Evolutionary conservation across 2,329 filamentous ascomycete genomes (phyloP).

Genomic region (Colletotrichum sp.): DNA sequence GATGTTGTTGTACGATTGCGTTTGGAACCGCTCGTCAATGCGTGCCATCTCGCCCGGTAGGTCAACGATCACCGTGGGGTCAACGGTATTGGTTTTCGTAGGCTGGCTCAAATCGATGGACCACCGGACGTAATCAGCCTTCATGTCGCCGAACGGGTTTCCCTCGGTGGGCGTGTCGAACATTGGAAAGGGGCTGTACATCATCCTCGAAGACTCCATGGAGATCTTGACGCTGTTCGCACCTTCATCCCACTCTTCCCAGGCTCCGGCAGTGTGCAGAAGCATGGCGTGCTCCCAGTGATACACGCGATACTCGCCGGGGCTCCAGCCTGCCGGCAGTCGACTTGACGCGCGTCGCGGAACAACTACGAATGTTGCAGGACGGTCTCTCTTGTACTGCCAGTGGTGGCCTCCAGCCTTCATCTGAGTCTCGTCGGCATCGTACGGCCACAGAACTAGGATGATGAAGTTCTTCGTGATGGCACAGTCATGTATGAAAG

Average conservation of each 20-base stretch:
- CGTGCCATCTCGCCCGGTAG: constrained; percentile 46
- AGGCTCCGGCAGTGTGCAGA: background rate
- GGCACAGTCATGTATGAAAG: constrained; percentile 41
- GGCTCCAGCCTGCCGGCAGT: constrained; percentile 24
- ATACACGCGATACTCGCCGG: constrained; percentile 24
- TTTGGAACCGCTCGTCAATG: constrained; percentile 47
- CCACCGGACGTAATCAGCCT: constrained; percentile 46
- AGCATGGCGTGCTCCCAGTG: background rate
- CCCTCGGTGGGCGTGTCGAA: constrained; percentile 25
- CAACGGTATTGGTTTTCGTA: constrained; percentile 26
- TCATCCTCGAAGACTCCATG: background rate
- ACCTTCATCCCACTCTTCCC: background rate
- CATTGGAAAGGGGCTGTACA: background rate
- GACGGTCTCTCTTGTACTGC: constrained; percentile 31
- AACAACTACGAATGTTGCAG: background rate
- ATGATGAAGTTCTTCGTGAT: constrained; percentile 19
- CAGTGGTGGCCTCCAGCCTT: constrained; percentile 42
- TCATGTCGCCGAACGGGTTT: constrained; percentile 27
- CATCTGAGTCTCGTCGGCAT: constrained; percentile 21
- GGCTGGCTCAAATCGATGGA: constrained; percentile 37
- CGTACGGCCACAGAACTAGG: background rate
- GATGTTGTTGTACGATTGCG: constrained; percentile 39
- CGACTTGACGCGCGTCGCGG: background rate
- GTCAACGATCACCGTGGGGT: constrained; percentile 36
- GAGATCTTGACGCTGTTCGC: background rate